Conservation (phyloP, 2,329 filamentous ascomycete genomes). For the Bertia moriformis region DNA sequence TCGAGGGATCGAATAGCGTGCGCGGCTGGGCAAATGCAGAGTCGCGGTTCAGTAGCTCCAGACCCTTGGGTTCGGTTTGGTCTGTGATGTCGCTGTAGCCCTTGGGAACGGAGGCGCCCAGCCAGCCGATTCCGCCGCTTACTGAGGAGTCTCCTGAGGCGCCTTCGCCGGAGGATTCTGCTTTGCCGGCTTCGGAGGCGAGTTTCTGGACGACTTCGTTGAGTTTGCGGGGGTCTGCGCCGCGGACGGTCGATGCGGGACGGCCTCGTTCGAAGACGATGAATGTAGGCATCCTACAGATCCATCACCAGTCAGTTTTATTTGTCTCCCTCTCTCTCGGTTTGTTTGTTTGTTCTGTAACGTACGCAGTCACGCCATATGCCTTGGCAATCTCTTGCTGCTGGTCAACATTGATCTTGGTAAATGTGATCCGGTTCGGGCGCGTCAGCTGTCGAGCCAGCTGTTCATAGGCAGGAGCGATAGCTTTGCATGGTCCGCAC, state of each 20-base stretch:
- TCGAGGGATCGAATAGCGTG: conserved; percentile 54
- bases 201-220: conserved; percentile 59
- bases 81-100: conserved; percentile 75
- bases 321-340: no score
- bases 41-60: conserved; percentile 81
- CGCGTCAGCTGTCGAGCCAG: conserved; percentile 59
- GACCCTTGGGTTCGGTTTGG: conserved; percentile 61
- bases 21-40: conserved; percentile 59
- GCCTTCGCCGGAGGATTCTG: conserved; percentile 28
- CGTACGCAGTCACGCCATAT: conserved; percentile 57
- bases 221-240: conserved; percentile 60
- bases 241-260: conserved; percentile 54
- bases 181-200: conserved; percentile 45
- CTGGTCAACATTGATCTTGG: conserved; percentile 71
- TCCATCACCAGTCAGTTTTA: neutral
- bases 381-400: conserved; percentile 60
- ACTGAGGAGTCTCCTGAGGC: conserved; percentile 24
- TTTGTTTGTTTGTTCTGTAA: no score
- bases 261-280: conserved; percentile 67
- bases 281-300: conserved; percentile 64
- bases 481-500: conserved; percentile 71
- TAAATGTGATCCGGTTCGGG: conserved; percentile 63
- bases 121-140: conserved; percentile 45
- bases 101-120: conserved; percentile 59
- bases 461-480: conserved; percentile 70